Evolutionary conservation across 306 rosid genomes (phyloP).

Genomic region (Corylus americana): DNA sequence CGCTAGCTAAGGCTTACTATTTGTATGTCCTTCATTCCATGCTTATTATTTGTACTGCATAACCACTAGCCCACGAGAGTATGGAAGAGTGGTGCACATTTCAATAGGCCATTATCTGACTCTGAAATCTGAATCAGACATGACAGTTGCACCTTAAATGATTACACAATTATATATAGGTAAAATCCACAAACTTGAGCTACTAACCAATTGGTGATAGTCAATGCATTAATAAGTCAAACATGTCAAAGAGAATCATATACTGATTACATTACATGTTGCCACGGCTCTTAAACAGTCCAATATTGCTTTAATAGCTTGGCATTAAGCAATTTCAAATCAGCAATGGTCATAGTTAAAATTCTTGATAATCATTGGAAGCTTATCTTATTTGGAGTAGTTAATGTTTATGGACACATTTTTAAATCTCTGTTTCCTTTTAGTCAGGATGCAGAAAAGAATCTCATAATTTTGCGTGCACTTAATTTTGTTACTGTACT

Average conservation of each 20-base stretch:
- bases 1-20: neutral
- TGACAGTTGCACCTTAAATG: neutral
- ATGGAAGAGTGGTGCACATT: neutral
- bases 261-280: neutral
- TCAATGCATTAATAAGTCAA: neutral
- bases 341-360: neutral
- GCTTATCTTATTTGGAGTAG: neutral
- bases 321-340: neutral
- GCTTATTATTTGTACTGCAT: too few species aligned
- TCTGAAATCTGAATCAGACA: neutral
- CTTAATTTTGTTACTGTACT: slow-evolving; percentile 11
- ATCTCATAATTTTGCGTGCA: slow-evolving; percentile 1
- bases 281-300: neutral
- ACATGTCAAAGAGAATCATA: neutral
- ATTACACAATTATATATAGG: neutral
- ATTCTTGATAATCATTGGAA: neutral
- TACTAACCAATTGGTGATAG: neutral
- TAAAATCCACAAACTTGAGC: neutral
- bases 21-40: too few species aligned
- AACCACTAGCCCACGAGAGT: too few species aligned
- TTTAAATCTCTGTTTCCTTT: neutral
- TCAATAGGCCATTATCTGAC: neutral
- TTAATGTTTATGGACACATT: neutral
- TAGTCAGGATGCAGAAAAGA: neutral
- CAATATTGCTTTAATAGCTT: neutral